A percentile compares a stretch with the other conserved stretches of the same genome.
These are phyloP conservation scores for Ascosphaera acerosa DNA, from an alignment of 2,329 filamentous ascomycete genomes.

Conservation along the genomic window DNA sequence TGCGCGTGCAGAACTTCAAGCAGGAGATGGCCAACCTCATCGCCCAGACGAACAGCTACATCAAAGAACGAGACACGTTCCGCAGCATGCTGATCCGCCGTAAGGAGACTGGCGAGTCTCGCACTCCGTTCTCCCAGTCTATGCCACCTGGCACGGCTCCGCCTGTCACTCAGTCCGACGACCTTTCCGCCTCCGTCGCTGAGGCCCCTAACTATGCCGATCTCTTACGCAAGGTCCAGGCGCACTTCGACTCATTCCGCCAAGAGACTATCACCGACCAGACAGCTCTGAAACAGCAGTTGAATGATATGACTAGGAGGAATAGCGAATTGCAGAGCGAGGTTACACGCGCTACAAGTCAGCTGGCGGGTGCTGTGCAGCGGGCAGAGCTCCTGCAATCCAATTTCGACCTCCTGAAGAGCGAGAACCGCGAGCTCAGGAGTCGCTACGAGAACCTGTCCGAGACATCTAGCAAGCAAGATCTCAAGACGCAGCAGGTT, in stretches of 20 bases:
- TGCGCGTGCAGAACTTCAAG: constrained; percentile 50
- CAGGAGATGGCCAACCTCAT: constrained; percentile 68
- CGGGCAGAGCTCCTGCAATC: constrained; percentile 73
- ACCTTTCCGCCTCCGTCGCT: constrained; percentile 25
- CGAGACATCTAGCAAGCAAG: constrained; percentile 69
- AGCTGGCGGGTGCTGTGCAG: constrained; percentile 57
- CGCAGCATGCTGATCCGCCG: constrained; percentile 70
- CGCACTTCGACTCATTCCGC: constrained; percentile 70
- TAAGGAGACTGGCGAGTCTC: constrained; percentile 33
- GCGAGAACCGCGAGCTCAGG: constrained; percentile 64
- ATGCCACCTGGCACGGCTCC: constrained; percentile 29
- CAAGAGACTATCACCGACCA: constrained; percentile 65
- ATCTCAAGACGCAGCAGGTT: constrained; percentile 70
- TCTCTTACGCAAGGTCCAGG: constrained; percentile 64
- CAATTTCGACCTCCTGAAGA: constrained; percentile 63
- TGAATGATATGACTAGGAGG: constrained; percentile 55
- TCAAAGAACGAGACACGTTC: constrained; percentile 94
- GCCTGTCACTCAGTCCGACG: constrained; percentile 20
- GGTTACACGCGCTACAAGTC: constrained; percentile 52
- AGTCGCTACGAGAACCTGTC: constrained; percentile 53
- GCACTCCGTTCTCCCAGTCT: constrained; percentile 46
- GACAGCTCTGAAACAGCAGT: constrained; percentile 58
- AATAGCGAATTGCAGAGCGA: constrained; percentile 65
- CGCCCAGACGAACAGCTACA: constrained; percentile 71
- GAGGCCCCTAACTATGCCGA: constrained; percentile 47